These are phyloP conservation scores for Mycena polygramma DNA, from an alignment of 768 basidiomycete genomes.

Conservation along the genomic window DNA sequence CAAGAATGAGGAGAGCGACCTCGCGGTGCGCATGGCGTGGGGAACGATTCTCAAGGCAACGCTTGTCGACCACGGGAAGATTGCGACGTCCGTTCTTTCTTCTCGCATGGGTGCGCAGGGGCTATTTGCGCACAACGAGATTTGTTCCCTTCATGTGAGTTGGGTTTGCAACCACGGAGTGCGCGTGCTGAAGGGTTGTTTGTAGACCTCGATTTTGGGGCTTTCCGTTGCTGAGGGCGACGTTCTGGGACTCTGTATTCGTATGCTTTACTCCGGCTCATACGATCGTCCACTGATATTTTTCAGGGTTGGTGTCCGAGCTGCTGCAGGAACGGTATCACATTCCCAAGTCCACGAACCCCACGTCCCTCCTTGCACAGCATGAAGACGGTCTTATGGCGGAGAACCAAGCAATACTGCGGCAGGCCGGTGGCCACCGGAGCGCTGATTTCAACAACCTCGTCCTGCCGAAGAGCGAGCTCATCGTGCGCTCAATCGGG, in stretches of 20 bases:
- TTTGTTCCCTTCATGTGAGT: conserved; percentile 12
- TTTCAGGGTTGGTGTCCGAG: conserved; percentile 44
- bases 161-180: not conserved
- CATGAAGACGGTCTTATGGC: conserved; percentile 41
- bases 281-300: not conserved
- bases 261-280: conserved; percentile 41
- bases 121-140: conserved; percentile 11
- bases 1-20: not conserved
- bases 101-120: conserved; percentile 17
- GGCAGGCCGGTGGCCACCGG: conserved; percentile 44
- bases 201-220: not conserved
- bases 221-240: conserved; percentile 61
- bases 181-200: too few species aligned
- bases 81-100: not conserved
- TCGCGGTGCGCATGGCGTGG: not conserved
- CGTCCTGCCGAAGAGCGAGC: conserved; percentile 57
- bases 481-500: conserved; percentile 57
- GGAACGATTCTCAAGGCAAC: conserved; percentile 3
- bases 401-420: conserved; percentile 39
- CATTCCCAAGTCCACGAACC: conserved; percentile 38
- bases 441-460: conserved; percentile 48
- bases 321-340: conserved; percentile 41
- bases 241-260: conserved; percentile 53
- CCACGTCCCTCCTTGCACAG: conserved; percentile 36
- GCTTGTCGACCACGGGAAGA: conserved; percentile 1